Base-by-base conservation (phyloP, 2,329 filamentous ascomycete species). In the Ophiostoma ips region DNA sequence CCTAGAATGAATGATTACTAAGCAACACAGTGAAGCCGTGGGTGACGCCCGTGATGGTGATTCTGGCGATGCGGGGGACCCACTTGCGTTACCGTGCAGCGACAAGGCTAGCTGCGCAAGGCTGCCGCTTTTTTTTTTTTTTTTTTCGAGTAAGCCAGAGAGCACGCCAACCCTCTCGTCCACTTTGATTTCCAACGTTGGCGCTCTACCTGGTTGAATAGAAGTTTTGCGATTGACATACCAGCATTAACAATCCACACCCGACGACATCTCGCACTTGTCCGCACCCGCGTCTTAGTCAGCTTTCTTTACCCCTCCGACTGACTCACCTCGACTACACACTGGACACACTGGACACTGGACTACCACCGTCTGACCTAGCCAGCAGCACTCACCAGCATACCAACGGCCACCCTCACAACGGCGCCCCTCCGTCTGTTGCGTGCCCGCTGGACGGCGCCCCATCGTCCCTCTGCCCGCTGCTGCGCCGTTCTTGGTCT, bases 361-460 rank as follows among this genome's bases (percentile, higher is more conserved):
- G 5, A 12, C 31, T 34, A 3, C 31, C 3, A 34, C 31, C 13
- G 13, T 4, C n/a, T n/a, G n/a, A n/a, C n/a, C n/a, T n/a, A n/a
- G n/a, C n/a, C n/a, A n/a, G n/a, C n/a, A n/a, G n/a, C n/a, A n/a
- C 31, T 34, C 36, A 21, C n/a, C 24, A 31, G 9, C 10, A 16
- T 5, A 11, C 2, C 24, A 8, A n/a, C n/a, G n/a, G n/a, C n/a
- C n/a, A n/a, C n/a, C n/a, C 19, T n/a, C 40, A 30, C 40, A 13
- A 52, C 50, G 50, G 50, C 50, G 24, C 21, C 11, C 12, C 33
- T 10, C 7, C 24, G 28, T 13, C 35, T 45, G 7, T 38, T 30
- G 30, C 15, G 37, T 50, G 48, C 35, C 50, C 53, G 51, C 52
- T 54, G 53, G 55, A 50, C 53, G 55, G 53, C 46, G 33, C 52